Percentiles rank a stretch among this genome's conserved stretches.
Conservation (phyloP, 345 rosid species). For the Gossypium sturtianum region DNA sequence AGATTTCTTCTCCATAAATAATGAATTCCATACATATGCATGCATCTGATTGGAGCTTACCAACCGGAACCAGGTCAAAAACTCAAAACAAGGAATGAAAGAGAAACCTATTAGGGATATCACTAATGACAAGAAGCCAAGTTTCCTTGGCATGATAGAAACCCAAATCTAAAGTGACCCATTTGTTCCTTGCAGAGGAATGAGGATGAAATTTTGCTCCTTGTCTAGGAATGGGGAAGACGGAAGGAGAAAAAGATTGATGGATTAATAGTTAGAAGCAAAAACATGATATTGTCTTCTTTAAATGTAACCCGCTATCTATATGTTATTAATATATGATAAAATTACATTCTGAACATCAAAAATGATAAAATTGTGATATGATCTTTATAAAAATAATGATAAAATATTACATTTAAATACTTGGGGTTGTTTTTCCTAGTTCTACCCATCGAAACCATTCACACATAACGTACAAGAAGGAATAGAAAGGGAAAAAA, state of each 20-base stretch:
- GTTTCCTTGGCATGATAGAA: not conserved
- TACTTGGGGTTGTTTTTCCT: not conserved
- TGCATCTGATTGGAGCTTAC: not conserved
- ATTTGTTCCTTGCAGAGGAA: not conserved
- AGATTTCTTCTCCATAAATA: not conserved
- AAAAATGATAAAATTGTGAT: too few relatives aligned
- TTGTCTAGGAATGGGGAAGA: too few relatives aligned
- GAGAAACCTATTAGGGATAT: not conserved
- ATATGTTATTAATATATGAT: too few relatives aligned
- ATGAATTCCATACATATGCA: not conserved
- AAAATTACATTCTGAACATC: too few relatives aligned
- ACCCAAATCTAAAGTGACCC: not conserved
- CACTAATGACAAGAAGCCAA: not conserved
- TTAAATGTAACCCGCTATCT: too few relatives aligned
- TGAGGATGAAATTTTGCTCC: not conserved
- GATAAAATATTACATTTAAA: not conserved
- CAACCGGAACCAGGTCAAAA: constrained; percentile 12
- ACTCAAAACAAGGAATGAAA: not conserved
- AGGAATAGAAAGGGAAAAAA: not conserved
- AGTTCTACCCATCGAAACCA: not conserved
- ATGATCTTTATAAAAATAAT: too few relatives aligned
- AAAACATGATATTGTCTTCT: not conserved
- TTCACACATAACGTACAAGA: not conserved
- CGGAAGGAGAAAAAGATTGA: not conserved
- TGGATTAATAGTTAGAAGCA: not conserved